Evolutionary conservation across 345 rosid genomes (phyloP).

Genomic region (Citropsis articulata): DNA sequence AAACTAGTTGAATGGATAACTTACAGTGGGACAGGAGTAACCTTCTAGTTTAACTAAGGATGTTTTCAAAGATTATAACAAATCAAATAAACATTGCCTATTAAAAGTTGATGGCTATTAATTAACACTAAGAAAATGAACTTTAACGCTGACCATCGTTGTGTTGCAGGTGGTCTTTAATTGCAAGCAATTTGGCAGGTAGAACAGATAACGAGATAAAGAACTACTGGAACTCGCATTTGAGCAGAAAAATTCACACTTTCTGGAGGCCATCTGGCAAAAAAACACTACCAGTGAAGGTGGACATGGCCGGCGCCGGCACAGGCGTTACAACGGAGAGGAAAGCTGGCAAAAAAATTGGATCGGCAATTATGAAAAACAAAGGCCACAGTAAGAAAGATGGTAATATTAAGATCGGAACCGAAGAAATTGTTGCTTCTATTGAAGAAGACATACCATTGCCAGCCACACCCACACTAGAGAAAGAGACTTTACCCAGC

Average conservation of each 20-base stretch:
- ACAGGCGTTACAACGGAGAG: neutral
- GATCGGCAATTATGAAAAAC: constrained; percentile 25
- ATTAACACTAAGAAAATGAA: neutral
- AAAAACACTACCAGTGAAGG: neutral
- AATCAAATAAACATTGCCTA: too few species aligned
- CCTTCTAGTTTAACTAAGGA: neutral
- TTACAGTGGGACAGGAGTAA: too few species aligned
- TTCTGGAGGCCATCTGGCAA: constrained; percentile 24
- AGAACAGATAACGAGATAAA: constrained; percentile 75
- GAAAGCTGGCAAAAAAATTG: constrained; percentile 28
- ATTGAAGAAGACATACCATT: neutral
- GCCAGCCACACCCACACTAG: constrained; percentile 9
- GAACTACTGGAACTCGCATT: constrained; percentile 67
- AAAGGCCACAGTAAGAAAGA: constrained; percentile 1
- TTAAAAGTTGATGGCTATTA: too few species aligned
- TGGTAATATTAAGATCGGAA: neutral
- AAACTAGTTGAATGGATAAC: too few species aligned
- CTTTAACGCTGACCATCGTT: neutral
- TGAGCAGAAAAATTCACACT: constrained; percentile 45
- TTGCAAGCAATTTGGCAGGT: constrained; percentile 58
- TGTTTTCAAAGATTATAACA: too few species aligned
- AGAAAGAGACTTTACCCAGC: constrained; percentile 20
- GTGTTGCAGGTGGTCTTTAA: constrained; percentile 54
- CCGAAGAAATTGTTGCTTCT: neutral
- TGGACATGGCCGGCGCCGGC: constrained; percentile 21